Evolutionary conservation across 1,284 basidiomycete species (phyloP), one percentile per base, ranked within the genome.

Genomic region (Melampsora larici-populina): DNA sequence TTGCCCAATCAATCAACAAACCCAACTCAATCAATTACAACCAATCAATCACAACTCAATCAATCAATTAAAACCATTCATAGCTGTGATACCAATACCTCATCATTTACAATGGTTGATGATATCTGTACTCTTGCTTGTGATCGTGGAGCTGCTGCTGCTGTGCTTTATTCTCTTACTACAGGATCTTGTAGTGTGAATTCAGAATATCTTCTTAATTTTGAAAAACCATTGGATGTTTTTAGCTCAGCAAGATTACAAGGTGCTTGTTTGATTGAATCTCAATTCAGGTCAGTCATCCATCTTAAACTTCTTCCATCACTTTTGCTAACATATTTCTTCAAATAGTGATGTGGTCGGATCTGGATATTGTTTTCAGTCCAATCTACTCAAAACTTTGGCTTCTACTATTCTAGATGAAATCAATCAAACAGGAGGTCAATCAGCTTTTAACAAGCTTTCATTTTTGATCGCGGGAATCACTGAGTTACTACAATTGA

Each of bases 91-190:
- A 60, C 74, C 2, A 77, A 77, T 77, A 64, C 69, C 21, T 55
- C 79, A 13, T 29, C 18, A 65, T 70, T 18, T 67, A 63, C 64
- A 9, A 48, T 70, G 60, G 17, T 15, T 1, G 36, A 74, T 83
- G 92, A 95, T 83, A 88, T 94, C 71, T 93, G 94, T 83, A 92
- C 91, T 0, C 85, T 92, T 55, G 92, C 91, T 13, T 85, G 87
- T 62, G 89, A 90, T 80, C 86, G 88, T 77, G 93, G 93, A 7
- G 93, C 93, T 0, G 88, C 89, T 40, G 90, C 90, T 60, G 92
- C 90, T 43, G 89, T 83, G 64, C 70, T 83, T 8, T 83, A 83
- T 78, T 81, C 81, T n/a, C 43, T 80, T 0, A 79, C 78, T 5
- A 73, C 80, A 0, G 91, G 81, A 82, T 88, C 85, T 31, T 79